Evolutionary conservation across 108 stramenopile genomes (phyloP).

Genomic region (Skeletonema tropicum): DNA sequence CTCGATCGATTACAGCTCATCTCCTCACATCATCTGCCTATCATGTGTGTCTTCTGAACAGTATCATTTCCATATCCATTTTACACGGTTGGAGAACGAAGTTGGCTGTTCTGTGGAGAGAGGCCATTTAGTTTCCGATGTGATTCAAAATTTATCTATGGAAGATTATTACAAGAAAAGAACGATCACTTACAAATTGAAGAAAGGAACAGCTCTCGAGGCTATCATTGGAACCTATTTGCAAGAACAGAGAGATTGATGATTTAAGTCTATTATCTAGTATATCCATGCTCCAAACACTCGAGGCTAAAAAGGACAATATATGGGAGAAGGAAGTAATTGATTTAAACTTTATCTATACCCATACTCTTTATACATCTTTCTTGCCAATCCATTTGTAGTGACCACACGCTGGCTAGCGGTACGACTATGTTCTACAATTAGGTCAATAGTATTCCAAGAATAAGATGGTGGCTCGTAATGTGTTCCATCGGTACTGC

Average conservation of each 20-base stretch:
- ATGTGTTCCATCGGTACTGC: neutral
- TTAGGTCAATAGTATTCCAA: constrained; percentile 29
- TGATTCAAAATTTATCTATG: constrained; percentile 73
- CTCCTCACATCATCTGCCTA: neutral
- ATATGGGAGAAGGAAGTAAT: neutral
- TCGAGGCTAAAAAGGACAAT: constrained; percentile 20
- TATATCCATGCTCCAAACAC: constrained; percentile 19
- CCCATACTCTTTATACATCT: constrained; percentile 36
- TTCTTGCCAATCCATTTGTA: constrained; percentile 27
- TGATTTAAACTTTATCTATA: constrained; percentile 2
- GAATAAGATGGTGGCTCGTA: constrained; percentile 20
- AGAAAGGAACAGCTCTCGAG: constrained; percentile 31
- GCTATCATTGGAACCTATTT: constrained; percentile 28
- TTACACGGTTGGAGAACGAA: constrained; percentile 70
- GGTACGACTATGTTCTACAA: constrained; percentile 12
- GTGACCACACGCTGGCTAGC: constrained; percentile 1
- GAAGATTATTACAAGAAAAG: constrained; percentile 67
- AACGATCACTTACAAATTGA: constrained; percentile 60
- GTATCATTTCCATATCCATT: constrained; percentile 81
- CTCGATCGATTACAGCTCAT: neutral
- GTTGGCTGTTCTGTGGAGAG: constrained; percentile 63
- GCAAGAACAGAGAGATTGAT: neutral
- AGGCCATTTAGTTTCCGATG: constrained; percentile 70
- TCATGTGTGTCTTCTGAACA: neutral
- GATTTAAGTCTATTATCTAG: neutral